phyloP scores from a whole-genome alignment of 2,329 filamentous ascomycete genomes.

The Fusarium longipes region DNA sequence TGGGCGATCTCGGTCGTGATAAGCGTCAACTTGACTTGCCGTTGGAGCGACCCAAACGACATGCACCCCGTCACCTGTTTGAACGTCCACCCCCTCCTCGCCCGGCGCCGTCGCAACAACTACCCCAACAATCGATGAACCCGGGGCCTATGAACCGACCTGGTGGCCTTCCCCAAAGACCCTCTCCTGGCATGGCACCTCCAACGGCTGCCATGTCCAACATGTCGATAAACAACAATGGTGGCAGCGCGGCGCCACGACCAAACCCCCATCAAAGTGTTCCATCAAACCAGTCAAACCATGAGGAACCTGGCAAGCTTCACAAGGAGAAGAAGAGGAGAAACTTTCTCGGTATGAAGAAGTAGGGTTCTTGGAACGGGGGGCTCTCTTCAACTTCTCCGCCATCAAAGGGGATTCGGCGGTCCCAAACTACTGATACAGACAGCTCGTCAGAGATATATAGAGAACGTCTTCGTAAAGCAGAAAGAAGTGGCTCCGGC shows the following conservation, averaged over 20 bases:
- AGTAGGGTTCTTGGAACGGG: slow-evolving; percentile 55
- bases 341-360: slow-evolving; percentile 69
- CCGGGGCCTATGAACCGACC: slow-evolving; percentile 37
- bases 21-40: slow-evolving; percentile 83
- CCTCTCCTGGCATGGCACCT: slow-evolving; percentile 43
- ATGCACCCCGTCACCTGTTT: slow-evolving; percentile 86
- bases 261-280: slow-evolving; percentile 32
- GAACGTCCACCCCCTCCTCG: slow-evolving; percentile 73
- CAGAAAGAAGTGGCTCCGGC: slow-evolving; percentile 13
- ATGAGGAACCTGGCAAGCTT: slow-evolving; percentile 54
- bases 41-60: slow-evolving; percentile 80
- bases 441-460: slow-evolving; percentile 19
- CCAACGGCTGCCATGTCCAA: slow-evolving; percentile 67
- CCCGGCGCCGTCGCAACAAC: slow-evolving; percentile 49
- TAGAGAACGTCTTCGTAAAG: background rate
- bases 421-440: slow-evolving; percentile 30
- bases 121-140: slow-evolving; percentile 18
- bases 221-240: slow-evolving; percentile 60
- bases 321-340: slow-evolving; percentile 72
- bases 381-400: slow-evolving; percentile 28
- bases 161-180: slow-evolving; percentile 45
- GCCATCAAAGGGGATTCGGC: slow-evolving; percentile 11
- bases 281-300: slow-evolving; percentile 15
- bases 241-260: slow-evolving; percentile 36
- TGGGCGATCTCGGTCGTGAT: slow-evolving; percentile 81